Base-by-base conservation (phyloP, 2,329 filamentous ascomycete genomes). In the Cladosporium sp. region DNA sequence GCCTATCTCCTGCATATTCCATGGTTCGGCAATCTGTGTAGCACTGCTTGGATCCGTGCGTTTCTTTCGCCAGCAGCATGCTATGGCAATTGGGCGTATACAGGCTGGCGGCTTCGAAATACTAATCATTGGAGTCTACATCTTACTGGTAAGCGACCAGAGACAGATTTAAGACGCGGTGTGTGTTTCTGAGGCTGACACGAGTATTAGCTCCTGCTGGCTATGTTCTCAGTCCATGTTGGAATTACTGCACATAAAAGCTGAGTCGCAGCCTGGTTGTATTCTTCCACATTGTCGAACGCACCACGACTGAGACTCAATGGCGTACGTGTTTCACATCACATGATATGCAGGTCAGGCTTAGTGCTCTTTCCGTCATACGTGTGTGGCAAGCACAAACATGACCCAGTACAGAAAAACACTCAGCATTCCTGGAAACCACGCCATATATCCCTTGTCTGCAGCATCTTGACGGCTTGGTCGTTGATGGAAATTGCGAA, bases 11-110 rank as follows among this genome's bases (percentile, higher is more conserved):
- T 81, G 77, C 13, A 75, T 81, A 6, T 82, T 84, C 61, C 83
- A 86, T 46, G 73, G 66, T 46, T 76, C 79, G 28, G 84, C 84
- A 0, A 79, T 86, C 25, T 49, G 83, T 1, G 79, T 85, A 8
- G 75, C 83, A 0, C 32, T 83, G 0, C 69, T 89, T n/a, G 88
- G 87, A 1, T 81, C 82, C 1, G 80, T 82, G 67, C 80, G 88
- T 28, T 88, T 86, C 70, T 89, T 84, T 83, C 82, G 83, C 65
- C 83, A 87, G 69, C 88, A 90, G 74, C 80, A 80, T 72, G 85
- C 84, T 0, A 83, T 90, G 66, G 76, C 85, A 3, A 74, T 82
- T 65, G 87, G 87, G 0, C 88, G 84, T 71, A 80, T 86, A 0
- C 76, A 84, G 71, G 80, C 82, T 2, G 86, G 86, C 6, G 87